phyloP scores from a whole-genome alignment of 2,329 filamentous ascomycete genomes.

The Trichoderma sp. region DNA sequence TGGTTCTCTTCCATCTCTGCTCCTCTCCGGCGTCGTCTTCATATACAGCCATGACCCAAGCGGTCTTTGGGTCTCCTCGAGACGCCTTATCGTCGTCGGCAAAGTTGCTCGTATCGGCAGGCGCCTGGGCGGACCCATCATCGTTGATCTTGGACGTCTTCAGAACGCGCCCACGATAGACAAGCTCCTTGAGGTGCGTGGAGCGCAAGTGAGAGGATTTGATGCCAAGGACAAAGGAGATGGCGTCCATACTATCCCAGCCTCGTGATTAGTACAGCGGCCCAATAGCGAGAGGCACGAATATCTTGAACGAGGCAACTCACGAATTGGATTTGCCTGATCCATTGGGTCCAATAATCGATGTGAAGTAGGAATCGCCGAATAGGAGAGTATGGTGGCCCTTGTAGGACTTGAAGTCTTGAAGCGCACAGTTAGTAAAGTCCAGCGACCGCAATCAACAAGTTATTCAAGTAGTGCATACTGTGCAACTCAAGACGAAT shows the following conservation, averaged over 20 bases:
- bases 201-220: conserved; percentile 98
- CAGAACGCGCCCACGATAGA: conserved; percentile 92
- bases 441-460: not conserved
- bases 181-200: conserved; percentile 86
- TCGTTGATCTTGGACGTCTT: conserved; percentile 91
- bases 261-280: conserved; percentile 7
- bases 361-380: conserved; percentile 98
- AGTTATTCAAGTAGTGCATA: conserved; percentile 47
- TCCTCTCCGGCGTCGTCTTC: conserved; percentile 95
- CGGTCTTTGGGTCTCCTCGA: conserved; percentile 85
- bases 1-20: conserved; percentile 93
- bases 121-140: conserved; percentile 72
- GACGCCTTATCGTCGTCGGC: conserved; percentile 64
- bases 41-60: conserved; percentile 99
- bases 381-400: conserved; percentile 93
- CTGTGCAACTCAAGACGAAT: conserved; percentile 93
- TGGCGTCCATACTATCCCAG: conserved; percentile 86
- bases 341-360: conserved; percentile 98
- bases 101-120: conserved; percentile 63
- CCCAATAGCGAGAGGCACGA: not conserved
- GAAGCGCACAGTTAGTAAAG: conserved; percentile 7
- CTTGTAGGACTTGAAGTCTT: conserved; percentile 99
- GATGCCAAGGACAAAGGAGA: conserved; percentile 97
- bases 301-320: conserved; percentile 38
- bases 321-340: conserved; percentile 98